Percentiles rank a stretch among this genome's conserved stretches.
Conservation (phyloP, 768 basidiomycete species). For the Kwoniella dejecticola region DNA sequence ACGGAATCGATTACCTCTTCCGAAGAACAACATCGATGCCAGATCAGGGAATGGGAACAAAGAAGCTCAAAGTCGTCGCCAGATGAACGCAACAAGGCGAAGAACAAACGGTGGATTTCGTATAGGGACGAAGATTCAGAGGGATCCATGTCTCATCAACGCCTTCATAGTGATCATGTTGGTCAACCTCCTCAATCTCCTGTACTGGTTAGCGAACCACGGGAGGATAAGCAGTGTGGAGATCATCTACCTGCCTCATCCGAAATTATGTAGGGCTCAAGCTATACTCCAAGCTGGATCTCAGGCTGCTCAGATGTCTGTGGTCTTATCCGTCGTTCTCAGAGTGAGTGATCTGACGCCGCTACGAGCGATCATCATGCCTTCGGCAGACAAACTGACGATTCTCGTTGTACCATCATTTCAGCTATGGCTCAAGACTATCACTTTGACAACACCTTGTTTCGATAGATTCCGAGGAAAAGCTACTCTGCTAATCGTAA, state of each 20-base stretch:
- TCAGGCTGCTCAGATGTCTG: slow-evolving; percentile 14
- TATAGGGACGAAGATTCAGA: neutral
- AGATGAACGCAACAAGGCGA: neutral
- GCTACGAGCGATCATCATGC: no score
- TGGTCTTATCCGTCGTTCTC: slow-evolving; percentile 9
- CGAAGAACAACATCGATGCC: neutral
- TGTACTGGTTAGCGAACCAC: slow-evolving; percentile 3
- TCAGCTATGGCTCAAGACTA: slow-evolving; percentile 23
- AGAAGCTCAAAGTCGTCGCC: neutral
- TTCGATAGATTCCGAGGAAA: slow-evolving; percentile 9
- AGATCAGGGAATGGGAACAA: no score
- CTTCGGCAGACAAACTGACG: neutral
- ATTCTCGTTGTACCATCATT: no score
- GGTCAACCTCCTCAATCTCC: slow-evolving; percentile 10
- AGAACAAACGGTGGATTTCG: no score
- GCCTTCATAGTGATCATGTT: slow-evolving; percentile 22
- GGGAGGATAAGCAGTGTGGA: neutral
- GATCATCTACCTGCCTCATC: slow-evolving; percentile 10
- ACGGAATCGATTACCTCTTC: neutral
- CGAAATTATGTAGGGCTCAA: slow-evolving; percentile 13
- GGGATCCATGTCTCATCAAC: slow-evolving; percentile 21
- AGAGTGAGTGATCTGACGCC: no score
- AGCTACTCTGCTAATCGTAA: neutral
- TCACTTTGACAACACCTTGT: slow-evolving; percentile 6
- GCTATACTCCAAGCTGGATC: slow-evolving; percentile 17